Evolutionary conservation across 495 filamentous ascomycete species (phyloP), one percentile per base, ranked within the genome.

Genomic region (Penicillium ucsense): DNA sequence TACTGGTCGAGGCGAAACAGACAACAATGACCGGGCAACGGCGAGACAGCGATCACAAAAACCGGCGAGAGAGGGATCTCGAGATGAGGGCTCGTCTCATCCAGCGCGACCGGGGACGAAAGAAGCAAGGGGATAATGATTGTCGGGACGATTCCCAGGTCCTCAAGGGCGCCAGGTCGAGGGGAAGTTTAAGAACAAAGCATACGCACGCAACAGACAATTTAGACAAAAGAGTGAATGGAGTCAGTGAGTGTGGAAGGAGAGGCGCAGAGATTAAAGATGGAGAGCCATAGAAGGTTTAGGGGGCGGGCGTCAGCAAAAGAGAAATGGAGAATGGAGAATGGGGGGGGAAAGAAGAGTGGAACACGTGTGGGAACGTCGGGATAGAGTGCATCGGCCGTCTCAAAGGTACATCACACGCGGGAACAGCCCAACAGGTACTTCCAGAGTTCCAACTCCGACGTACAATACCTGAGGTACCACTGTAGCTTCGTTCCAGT

Each of bases 41-140:
- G 39, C 42, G 53, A 42, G 39, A 20, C 20, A 32, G 31, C 39
- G 30, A 60, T 62, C 54, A 63, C 53, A 58, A 53, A 54, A 56
- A 45, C 29, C 33, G 47, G 44, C 32, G 38, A 20, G 20, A 20
- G 20, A 20, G 20, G 20, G 20, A 20, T 20, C 20, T 20, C 20
- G 20, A 20, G 20, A 20, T 20, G 41, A 27, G 43, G 47, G 53
- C 29, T 46, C 6, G 39, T 41, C 8, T 31, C 31, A 43, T 4
- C 41, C 46, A 48, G 59, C 60, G 66, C 61, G 62, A 67, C 60
- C 63, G 65, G 55, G 59, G 39, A 20, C 20, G 20, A 54, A 56
- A 52, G 49, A 69, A 51, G 65, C 62, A 68, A 71, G 64, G 67
- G 61, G 62, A 43, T 7, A 10, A 55, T 46, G 35, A 58, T 60